Percentiles rank a stretch among this genome's conserved stretches.
Evolutionary conservation across 73 alveolate genomes (phyloP).

Genomic region (Halteria grandinella): DNA sequence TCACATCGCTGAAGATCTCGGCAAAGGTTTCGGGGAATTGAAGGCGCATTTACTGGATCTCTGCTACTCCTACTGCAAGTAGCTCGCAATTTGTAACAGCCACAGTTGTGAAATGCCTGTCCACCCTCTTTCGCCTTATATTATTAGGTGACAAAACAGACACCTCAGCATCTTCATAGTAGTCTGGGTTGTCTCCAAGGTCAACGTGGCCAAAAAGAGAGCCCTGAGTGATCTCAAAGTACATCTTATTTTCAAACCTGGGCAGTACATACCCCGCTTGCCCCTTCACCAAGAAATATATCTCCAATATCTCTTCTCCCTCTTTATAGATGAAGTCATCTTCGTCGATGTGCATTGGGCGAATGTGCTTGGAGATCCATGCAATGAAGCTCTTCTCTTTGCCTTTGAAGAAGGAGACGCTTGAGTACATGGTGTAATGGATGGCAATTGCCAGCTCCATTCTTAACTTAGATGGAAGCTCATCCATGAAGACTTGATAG

Average conservation of each 20-base stretch:
- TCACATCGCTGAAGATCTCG: no score
- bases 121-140: no score
- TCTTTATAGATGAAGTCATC: neutral
- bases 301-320: neutral
- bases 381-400: conserved; percentile 51
- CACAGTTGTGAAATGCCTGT: no score
- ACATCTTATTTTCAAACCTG: neutral
- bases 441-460: neutral
- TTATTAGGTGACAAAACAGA: no score
- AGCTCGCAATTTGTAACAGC: no score
- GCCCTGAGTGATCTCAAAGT: neutral
- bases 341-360: neutral
- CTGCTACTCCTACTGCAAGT: no score
- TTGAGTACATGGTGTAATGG: neutral
- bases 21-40: no score
- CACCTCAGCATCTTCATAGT: no score
- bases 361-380: conserved; percentile 57
- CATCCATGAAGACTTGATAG: conserved; percentile 2
- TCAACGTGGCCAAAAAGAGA: no score
- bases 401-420: conserved; percentile 30
- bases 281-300: neutral
- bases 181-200: no score
- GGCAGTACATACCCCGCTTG: neutral
- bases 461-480: neutral
- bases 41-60: no score